Percentiles rank a stretch among this genome's conserved stretches.
Conservation (phyloP, 1,284 basidiomycete species). For the Stygiomarasmius scandens region DNA sequence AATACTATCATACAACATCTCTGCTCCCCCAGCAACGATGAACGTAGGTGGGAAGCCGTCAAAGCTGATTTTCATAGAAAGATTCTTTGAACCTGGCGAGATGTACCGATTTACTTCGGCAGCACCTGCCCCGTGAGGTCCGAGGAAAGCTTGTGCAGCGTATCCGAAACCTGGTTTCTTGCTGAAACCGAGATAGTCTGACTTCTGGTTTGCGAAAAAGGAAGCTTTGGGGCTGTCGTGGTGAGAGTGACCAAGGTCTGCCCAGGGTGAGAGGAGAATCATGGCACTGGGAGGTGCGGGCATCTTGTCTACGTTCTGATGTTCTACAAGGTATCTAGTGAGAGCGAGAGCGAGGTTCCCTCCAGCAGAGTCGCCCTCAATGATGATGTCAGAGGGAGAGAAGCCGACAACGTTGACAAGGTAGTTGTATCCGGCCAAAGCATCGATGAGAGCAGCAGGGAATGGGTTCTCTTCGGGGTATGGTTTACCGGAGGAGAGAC, state of each 20-base stretch:
- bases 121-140: constrained; percentile 42
- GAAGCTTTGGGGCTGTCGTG: constrained; percentile 33
- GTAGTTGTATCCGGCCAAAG: constrained; percentile 62
- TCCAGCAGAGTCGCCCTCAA: constrained; percentile 69
- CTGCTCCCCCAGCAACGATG: constrained; percentile 55
- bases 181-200: constrained; percentile 42
- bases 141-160: constrained; percentile 41
- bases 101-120: constrained; percentile 52
- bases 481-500: constrained; percentile 44
- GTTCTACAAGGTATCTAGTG: constrained; percentile 51
- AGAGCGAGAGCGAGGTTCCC: constrained; percentile 70
- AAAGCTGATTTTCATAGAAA: constrained; percentile 42
- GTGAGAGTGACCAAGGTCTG: constrained; percentile 48
- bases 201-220: constrained; percentile 28
- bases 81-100: constrained; percentile 52
- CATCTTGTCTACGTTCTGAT: constrained; percentile 35
- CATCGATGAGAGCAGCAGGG: constrained; percentile 66
- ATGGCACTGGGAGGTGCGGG: constrained; percentile 51
- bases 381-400: constrained; percentile 56
- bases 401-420: constrained; percentile 55
- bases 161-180: constrained; percentile 28
- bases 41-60: constrained; percentile 58
- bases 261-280: constrained; percentile 62
- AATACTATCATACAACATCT: constrained; percentile 55
- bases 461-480: constrained; percentile 47